A percentile compares a stretch with the other conserved stretches of the same genome.
Conservation (phyloP, 768 basidiomycete species). For the Termitomyces sp. region DNA sequence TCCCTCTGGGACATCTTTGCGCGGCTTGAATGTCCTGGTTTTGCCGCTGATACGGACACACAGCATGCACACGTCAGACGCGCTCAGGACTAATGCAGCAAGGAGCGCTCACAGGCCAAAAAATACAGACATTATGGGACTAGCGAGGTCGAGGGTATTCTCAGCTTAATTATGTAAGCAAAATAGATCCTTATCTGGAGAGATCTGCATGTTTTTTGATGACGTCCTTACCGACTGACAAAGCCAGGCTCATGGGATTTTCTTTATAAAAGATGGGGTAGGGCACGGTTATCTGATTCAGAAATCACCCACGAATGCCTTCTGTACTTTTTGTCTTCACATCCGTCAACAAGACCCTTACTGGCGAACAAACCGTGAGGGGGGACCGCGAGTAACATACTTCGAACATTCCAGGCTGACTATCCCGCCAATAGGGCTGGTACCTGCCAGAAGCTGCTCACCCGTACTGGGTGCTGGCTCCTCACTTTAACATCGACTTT, state of each 20-base stretch:
- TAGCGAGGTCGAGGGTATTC: background rate
- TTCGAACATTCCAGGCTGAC: background rate
- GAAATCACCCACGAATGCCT: constrained; percentile 23
- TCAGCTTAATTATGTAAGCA: background rate
- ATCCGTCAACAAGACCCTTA: constrained; percentile 53
- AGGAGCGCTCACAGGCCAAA: constrained; percentile 66
- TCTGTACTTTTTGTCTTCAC: constrained; percentile 72
- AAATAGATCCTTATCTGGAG: background rate
- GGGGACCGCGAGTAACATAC: constrained; percentile 2
- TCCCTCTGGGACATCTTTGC: constrained; percentile 91
- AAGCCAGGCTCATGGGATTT: background rate
- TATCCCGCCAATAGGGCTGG: constrained; percentile 48
- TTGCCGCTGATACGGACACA: constrained; percentile 52
- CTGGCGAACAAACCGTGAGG: constrained; percentile 45
- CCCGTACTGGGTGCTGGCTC: constrained; percentile 54
- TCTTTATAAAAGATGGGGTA: background rate
- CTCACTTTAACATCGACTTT: constrained; percentile 49
- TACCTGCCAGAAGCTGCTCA: constrained; percentile 76
- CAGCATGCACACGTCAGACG: background rate
- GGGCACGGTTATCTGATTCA: background rate
- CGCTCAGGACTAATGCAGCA: background rate
- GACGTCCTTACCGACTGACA: background rate
- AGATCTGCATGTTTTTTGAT: background rate
- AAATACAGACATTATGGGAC: constrained; percentile 69
- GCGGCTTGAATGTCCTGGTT: constrained; percentile 93